Evolutionary conservation across 78 protist species (phyloP), one percentile per base, ranked within the genome.

Genomic region (Dictyostelium brefeldianum): DNA sequence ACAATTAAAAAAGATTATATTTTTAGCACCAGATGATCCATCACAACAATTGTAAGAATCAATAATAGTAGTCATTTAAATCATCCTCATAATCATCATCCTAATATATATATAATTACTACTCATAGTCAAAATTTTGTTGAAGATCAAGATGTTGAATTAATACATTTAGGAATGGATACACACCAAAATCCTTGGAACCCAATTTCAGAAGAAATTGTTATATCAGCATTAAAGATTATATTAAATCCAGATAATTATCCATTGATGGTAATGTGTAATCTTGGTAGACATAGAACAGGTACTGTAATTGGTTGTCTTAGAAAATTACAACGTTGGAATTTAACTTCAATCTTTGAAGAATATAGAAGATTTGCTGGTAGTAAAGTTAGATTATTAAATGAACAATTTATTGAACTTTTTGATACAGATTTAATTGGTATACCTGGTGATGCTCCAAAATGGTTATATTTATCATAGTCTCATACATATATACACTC

Each of bases 341-440:
- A 91, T 65, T 78, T 98, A 29, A 96, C 98, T 1, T 64, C 96
- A n/a, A 97, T 97, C 15, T 82, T 98, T 8, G 98, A 97, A 57
- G 99, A 98, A 85, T 98, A 98, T 84, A 57, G 99, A 15, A 47
- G 97, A 29, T 96, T 84, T 59, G 97, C 98, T 9, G 97, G 97
- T 17, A 93, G 90, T 69, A 93, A 93, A 62, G 96, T 93, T 18
- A 57, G 98, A 12, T 56, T 96, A 20, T 79, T 95, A 80, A 98
- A 98, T 81, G 99, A 98, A 95, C 99, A 98, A 84, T 98, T 98
- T 78, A 98, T 98, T 54, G 99, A 98, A 80, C 90, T 98, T 43
- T 98, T 98, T 65, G 99, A 98, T 89, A 94, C 97, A 10, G 99
- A 98, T 69, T 91, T 98, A 17, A 98, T 98, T n/a, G 41, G 57